phyloP scores from a whole-genome alignment of 1,284 basidiomycete species.

The Ustilago hordei region DNA sequence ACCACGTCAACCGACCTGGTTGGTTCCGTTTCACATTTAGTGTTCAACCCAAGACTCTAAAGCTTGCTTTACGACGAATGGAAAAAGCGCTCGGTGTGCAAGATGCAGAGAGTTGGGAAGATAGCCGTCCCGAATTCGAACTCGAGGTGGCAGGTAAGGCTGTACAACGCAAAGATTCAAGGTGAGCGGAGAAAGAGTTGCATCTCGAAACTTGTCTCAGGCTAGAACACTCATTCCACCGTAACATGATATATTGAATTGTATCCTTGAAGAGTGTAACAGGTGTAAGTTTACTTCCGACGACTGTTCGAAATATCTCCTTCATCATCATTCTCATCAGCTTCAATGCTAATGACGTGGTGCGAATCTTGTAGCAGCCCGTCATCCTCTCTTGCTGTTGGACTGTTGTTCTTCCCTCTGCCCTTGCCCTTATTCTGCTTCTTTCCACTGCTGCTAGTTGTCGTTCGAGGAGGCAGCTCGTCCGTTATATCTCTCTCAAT shows the following conservation, averaged over 20 bases:
- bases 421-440: conserved; percentile 4
- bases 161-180: not conserved
- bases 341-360: conserved; percentile 45
- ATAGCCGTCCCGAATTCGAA: conserved; percentile 11
- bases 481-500: conserved; percentile 18
- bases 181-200: conserved; percentile 8
- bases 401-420: not conserved
- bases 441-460: not conserved
- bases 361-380: conserved; percentile 23
- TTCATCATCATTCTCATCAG: conserved; percentile 52
- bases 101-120: conserved; percentile 20
- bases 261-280: too few species aligned
- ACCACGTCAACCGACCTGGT: conserved; percentile 53
- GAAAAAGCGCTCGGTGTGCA: conserved; percentile 43
- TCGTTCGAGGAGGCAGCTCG: not conserved
- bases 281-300: conserved; percentile 2
- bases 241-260: not conserved
- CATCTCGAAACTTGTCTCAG: conserved; percentile 14
- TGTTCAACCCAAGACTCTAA: conserved; percentile 41
- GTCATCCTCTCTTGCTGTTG: conserved; percentile 10
- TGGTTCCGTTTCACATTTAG: conserved; percentile 59
- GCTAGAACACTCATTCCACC: not conserved
- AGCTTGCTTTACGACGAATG: conserved; percentile 36
- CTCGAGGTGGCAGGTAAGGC: not conserved
- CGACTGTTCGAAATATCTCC: conserved; percentile 31